Evolutionary conservation across 305 asterid genomes (phyloP), one percentile per base, ranked within the genome.

Genomic region (Fraxinus baroniana): DNA sequence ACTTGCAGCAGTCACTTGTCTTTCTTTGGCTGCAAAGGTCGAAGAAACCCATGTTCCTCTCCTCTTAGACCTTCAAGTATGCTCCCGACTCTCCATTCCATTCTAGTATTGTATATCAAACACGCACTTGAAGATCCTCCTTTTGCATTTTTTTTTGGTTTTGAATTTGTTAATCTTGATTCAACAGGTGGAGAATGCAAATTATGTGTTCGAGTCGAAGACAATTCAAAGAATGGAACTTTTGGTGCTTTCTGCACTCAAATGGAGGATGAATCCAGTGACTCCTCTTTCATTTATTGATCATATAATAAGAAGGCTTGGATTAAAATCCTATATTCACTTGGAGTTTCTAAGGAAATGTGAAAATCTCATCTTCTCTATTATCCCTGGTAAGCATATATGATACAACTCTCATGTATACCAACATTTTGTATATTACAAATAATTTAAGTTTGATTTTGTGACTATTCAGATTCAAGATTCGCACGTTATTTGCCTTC

Each of bases 251-350:
- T 88, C 97, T 1, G 81, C 92, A 36, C 91, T 96, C 0, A 84
- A 91, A 83, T 96, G 99, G 99, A 87, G 92, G 90, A 94, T 96
- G 99, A 94, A 93, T 90, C 97, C 97, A 10, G 98, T 94, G 68
- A 96, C 99, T 2, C 97, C 99, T 33, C 80, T 96, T 35, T 94
- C 97, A 6, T 94, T 94, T 82, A 87, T 96, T 49, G 95, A 94
- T 89, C 97, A 96, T 85, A 86, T 92, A 3, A 84, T 90, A 28
- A 90, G 95, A 15, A 89, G 97, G 94, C 88, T 92, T 7, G 94
- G 95, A 18, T 83, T 92, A 78, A 91, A 90, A 83, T 83, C 73
- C 49, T 80, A 84, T 81, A 60, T 76, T 2, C 94, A 90, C 8
- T 91, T 92, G 97, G 93, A 91, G 5, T 92, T 95, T 79, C 92